These are phyloP conservation scores for Apostasia shenzhenica DNA, from an alignment of 106 monocot genomes.

Conservation along the genomic window DNA sequence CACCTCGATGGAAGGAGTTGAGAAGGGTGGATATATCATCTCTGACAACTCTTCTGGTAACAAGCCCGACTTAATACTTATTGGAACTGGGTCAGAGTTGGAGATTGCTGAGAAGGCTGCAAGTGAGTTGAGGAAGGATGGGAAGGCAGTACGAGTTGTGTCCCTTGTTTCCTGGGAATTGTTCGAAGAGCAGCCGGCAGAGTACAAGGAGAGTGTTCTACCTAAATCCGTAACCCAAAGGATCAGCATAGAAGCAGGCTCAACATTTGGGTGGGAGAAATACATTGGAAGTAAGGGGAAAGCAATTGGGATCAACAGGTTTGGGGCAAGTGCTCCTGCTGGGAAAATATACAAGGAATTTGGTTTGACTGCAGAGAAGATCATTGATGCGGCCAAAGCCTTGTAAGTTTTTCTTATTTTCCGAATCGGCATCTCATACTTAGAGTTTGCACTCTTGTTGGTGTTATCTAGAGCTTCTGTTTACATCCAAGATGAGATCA, in stretches of 20 bases:
- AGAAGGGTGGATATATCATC: conserved; percentile 63
- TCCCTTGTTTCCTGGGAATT: conserved; percentile 70
- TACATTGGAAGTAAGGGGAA: conserved; percentile 54
- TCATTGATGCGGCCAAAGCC: conserved; percentile 43
- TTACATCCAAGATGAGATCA: too few relatives aligned
- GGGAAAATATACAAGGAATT: conserved; percentile 68
- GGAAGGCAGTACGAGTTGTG: conserved; percentile 58
- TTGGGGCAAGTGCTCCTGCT: conserved; percentile 81
- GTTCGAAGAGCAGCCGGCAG: conserved; percentile 61
- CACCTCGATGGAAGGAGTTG: conserved; percentile 65
- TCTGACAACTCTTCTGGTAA: conserved; percentile 63
- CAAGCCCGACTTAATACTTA: conserved; percentile 59
- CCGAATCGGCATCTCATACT: neutral
- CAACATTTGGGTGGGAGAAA: conserved; percentile 65
- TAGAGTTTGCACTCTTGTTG: neutral
- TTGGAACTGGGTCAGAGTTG: conserved; percentile 63
- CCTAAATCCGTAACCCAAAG: conserved; percentile 44
- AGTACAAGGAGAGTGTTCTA: conserved; percentile 72
- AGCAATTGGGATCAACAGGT: conserved; percentile 65
- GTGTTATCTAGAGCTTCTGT: too few relatives aligned
- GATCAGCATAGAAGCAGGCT: conserved; percentile 66
- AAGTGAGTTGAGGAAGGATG: conserved; percentile 63
- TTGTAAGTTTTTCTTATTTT: conserved; percentile 16
- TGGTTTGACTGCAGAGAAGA: conserved; percentile 53
- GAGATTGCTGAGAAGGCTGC: conserved; percentile 76